These are phyloP conservation scores for Mycena capillaripes DNA, from an alignment of 768 basidiomycete genomes.

Conservation along the genomic window DNA sequence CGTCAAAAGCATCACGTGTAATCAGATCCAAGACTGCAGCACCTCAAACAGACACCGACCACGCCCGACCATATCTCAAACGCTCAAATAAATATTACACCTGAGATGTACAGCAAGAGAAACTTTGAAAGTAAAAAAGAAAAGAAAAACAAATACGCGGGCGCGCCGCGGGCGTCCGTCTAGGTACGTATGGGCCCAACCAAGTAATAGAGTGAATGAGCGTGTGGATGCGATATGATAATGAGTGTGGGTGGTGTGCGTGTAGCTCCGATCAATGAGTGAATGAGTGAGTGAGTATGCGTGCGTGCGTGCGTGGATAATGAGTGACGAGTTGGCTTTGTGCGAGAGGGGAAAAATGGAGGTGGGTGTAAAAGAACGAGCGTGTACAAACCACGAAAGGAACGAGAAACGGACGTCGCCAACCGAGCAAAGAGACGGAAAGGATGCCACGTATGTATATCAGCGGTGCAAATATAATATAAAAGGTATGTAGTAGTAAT, in stretches of 20 bases:
- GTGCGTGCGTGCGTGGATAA: background rate
- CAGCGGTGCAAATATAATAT: constrained; percentile 20
- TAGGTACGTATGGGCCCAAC: too few relatives aligned
- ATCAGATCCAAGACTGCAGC: too few relatives aligned
- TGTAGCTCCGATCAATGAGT: background rate
- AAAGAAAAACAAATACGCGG: too few relatives aligned
- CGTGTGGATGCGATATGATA: background rate
- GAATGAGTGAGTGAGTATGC: constrained; percentile 13
- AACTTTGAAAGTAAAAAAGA: too few relatives aligned
- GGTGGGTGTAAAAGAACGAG: background rate
- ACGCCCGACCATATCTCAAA: too few relatives aligned
- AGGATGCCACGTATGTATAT: background rate
- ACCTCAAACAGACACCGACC: too few relatives aligned
- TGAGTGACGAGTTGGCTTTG: constrained; percentile 13
- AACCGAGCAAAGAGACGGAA: background rate
- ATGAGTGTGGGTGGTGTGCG: background rate
- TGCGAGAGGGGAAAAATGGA: background rate
- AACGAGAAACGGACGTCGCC: background rate
- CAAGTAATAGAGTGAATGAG: too few relatives aligned
- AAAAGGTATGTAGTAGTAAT: background rate
- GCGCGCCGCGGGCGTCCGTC: too few relatives aligned
- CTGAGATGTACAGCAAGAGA: too few relatives aligned
- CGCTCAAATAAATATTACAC: too few relatives aligned
- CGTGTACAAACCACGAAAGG: background rate
- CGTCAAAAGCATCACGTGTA: too few relatives aligned